Conservation (phyloP, 345 rosid genomes). For the Camelina sativa region DNA sequence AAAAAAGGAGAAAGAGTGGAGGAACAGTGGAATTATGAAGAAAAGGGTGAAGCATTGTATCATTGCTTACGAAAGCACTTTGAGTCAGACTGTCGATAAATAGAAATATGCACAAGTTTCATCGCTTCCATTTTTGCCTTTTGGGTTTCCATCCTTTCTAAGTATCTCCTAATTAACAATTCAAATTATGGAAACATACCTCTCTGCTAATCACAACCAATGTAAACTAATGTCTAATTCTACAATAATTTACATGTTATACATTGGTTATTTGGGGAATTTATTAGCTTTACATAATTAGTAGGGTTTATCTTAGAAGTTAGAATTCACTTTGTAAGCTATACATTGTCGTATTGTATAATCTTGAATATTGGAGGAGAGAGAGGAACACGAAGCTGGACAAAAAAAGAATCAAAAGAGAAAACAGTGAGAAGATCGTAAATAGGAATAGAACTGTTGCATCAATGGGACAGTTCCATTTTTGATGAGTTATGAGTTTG, state of each 20-base stretch:
- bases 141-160: constrained; percentile 9
- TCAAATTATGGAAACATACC: background rate
- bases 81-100: constrained; percentile 50
- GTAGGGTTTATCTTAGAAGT: background rate
- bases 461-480: constrained; percentile 47
- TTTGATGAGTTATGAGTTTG: constrained; percentile 40
- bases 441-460: constrained; percentile 42
- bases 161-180: background rate
- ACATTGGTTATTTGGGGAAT: background rate
- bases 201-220: background rate
- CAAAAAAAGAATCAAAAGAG: constrained; percentile 29
- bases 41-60: constrained; percentile 42
- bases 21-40: constrained; percentile 36
- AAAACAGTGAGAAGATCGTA: constrained; percentile 41
- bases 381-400: constrained; percentile 7
- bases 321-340: background rate
- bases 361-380: constrained; percentile 15
- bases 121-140: constrained; percentile 31
- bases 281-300: background rate
- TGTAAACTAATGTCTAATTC: background rate
- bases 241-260: background rate
- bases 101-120: constrained; percentile 45
- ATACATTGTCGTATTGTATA: background rate
- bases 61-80: constrained; percentile 46
- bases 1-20: constrained; percentile 28